Percentiles rank a stretch among this genome's conserved stretches.
Conservation (phyloP, 352 stramenopile genomes). For the Globisporangium parvum region DNA sequence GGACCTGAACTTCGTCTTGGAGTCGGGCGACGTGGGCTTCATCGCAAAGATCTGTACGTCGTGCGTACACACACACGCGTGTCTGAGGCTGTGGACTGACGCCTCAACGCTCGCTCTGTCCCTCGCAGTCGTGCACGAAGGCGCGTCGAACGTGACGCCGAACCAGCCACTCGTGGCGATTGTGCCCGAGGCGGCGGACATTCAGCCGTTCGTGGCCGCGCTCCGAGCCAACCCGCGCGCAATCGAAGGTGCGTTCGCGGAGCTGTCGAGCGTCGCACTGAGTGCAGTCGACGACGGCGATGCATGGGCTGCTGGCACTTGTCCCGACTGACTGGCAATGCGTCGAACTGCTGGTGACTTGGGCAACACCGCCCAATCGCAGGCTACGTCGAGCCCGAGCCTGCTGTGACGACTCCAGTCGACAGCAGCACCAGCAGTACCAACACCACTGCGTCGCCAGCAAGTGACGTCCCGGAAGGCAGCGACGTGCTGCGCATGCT, state of each 20-base stretch:
- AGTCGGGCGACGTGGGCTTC: conserved; percentile 75
- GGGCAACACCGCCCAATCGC: not conserved
- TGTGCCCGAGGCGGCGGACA: conserved; percentile 53
- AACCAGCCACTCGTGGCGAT: conserved; percentile 76
- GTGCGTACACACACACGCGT: conserved; percentile 1
- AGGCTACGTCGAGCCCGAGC: conserved; percentile 27
- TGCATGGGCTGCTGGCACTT: not conserved
- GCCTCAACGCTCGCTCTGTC: not conserved
- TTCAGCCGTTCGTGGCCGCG: conserved; percentile 53
- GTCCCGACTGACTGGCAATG: too few relatives aligned
- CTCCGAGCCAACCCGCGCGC: conserved; percentile 47
- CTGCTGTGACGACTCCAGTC: conserved; percentile 10
- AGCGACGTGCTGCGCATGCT: conserved; percentile 71
- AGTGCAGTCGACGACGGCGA: too few relatives aligned
- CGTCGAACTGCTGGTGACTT: too few relatives aligned
- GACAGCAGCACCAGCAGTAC: not conserved
- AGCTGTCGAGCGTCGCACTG: too few relatives aligned
- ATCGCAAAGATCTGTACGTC: conserved; percentile 35
- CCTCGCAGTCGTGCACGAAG: conserved; percentile 52
- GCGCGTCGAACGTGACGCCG: conserved; percentile 42
- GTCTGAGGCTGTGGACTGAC: not conserved
- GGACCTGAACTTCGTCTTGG: conserved; percentile 73
- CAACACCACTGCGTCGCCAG: too few relatives aligned
- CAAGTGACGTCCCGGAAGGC: conserved; percentile 19
- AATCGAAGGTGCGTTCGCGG: conserved; percentile 65